A percentile compares a stretch with the other conserved stretches of the same genome.
phyloP scores from a whole-genome alignment of 306 rosid genomes.

The Lotus japonicus region DNA sequence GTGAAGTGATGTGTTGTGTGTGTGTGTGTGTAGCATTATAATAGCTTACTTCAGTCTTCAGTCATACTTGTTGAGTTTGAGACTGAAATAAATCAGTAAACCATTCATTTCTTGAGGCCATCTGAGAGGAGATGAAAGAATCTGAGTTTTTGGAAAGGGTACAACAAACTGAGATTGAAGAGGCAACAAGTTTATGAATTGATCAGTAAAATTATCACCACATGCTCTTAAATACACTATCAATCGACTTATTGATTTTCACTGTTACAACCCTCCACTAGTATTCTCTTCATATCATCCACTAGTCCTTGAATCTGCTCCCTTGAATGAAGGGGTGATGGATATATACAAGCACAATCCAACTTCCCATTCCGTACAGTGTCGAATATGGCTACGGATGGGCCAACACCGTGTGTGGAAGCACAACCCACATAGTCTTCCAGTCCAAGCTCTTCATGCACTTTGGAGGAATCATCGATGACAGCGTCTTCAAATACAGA shows the following conservation, averaged over 20 bases:
- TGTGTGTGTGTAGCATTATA: not conserved
- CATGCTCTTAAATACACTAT: not conserved
- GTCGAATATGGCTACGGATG: constrained; percentile 76
- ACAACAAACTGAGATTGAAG: constrained; percentile 2
- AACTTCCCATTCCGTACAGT: constrained; percentile 53
- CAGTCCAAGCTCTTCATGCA: constrained; percentile 46
- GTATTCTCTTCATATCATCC: constrained; percentile 63
- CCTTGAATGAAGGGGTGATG: constrained; percentile 75
- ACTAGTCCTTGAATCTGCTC: constrained; percentile 65
- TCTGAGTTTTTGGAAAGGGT: not conserved
- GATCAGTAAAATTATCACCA: not conserved
- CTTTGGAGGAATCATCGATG: constrained; percentile 33
- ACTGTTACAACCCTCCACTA: constrained; percentile 39
- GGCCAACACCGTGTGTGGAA: constrained; percentile 85
- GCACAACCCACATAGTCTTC: constrained; percentile 73
- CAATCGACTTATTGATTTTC: constrained; percentile 24
- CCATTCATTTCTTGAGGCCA: not conserved
- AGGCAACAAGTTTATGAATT: not conserved
- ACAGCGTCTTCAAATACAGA: constrained; percentile 79
- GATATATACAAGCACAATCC: constrained; percentile 68
- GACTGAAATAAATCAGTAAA: not conserved
- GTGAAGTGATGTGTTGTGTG: not conserved
- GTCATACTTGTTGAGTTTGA: not conserved
- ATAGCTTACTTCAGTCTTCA: not conserved
- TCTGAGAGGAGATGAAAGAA: not conserved